phyloP scores from a whole-genome alignment of 139 green algal species.

The Chlorella sp. region DNA sequence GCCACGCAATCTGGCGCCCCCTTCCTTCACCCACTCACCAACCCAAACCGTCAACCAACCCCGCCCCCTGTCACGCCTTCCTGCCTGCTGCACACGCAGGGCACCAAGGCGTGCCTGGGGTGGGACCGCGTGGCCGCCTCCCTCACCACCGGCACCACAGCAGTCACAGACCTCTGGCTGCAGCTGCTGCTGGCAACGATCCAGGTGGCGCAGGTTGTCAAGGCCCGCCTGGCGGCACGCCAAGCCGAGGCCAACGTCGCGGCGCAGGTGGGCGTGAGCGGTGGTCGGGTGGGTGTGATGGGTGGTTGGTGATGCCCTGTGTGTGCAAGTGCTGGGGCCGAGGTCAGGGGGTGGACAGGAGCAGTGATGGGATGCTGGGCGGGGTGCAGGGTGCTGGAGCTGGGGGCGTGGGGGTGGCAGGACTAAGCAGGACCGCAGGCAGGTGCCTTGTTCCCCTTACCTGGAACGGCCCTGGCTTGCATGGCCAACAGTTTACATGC shows the following conservation, averaged over 20 bases:
- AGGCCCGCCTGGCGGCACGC: constrained; percentile 23
- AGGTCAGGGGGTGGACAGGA: too few relatives aligned
- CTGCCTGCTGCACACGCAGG: background rate
- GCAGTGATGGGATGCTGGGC: too few relatives aligned
- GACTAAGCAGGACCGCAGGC: too few relatives aligned
- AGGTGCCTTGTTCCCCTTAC: too few relatives aligned
- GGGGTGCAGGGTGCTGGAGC: too few relatives aligned
- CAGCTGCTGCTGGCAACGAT: constrained; percentile 66
- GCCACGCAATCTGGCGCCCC: too few relatives aligned
- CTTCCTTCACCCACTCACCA: too few relatives aligned
- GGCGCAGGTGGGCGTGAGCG: background rate
- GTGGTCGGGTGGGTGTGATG: background rate
- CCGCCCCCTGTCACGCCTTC: background rate
- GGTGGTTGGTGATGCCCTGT: background rate
- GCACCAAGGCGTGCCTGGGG: constrained; percentile 67
- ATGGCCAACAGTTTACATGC: too few relatives aligned
- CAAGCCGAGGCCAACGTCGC: background rate
- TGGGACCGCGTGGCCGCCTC: constrained; percentile 67
- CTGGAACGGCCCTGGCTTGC: too few relatives aligned
- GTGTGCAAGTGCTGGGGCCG: too few relatives aligned
- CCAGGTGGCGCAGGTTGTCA: constrained; percentile 37
- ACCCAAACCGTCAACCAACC: background rate
- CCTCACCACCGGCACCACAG: constrained; percentile 67
- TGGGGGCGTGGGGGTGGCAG: too few relatives aligned
- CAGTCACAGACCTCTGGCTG: constrained; percentile 78